A percentile compares a stretch with the other conserved stretches of the same genome.
Conservation (phyloP, 257 asterid species). For the Solanum virginianum region DNA sequence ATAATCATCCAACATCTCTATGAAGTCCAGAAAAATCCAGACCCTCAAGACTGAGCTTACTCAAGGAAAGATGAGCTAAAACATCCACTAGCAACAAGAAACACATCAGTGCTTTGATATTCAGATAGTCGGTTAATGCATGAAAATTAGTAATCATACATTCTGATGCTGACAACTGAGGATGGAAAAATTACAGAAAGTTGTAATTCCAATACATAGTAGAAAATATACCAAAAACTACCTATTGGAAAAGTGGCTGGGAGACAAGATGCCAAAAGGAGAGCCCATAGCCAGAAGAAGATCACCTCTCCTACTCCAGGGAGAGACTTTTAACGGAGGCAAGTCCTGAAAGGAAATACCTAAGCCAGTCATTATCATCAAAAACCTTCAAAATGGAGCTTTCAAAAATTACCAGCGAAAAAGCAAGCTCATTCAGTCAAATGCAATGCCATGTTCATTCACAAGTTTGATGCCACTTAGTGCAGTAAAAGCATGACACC, state of each 20-base stretch:
- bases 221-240: conserved; percentile 10
- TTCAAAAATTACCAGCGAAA: neutral
- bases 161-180: neutral
- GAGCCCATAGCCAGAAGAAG: conserved; percentile 94
- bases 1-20: neutral
- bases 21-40: neutral
- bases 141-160: neutral
- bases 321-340: conserved; percentile 37
- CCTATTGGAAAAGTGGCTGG: conserved; percentile 94
- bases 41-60: neutral
- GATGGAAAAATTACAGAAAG: neutral
- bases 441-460: neutral
- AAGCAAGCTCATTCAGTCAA: neutral
- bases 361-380: conserved; percentile 5
- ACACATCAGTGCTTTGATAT: neutral
- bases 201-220: neutral
- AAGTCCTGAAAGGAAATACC: conserved; percentile 33
- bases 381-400: neutral
- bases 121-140: neutral
- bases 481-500: conserved; percentile 21
- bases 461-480: neutral
- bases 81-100: conserved; percentile 3
- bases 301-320: conserved; percentile 57
- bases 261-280: conserved; percentile 97
- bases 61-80: neutral